Evolutionary conservation across 2,329 filamentous ascomycete species (phyloP), one percentile per base, ranked within the genome.

Genomic region (Neopestalotiopsis rosae): DNA sequence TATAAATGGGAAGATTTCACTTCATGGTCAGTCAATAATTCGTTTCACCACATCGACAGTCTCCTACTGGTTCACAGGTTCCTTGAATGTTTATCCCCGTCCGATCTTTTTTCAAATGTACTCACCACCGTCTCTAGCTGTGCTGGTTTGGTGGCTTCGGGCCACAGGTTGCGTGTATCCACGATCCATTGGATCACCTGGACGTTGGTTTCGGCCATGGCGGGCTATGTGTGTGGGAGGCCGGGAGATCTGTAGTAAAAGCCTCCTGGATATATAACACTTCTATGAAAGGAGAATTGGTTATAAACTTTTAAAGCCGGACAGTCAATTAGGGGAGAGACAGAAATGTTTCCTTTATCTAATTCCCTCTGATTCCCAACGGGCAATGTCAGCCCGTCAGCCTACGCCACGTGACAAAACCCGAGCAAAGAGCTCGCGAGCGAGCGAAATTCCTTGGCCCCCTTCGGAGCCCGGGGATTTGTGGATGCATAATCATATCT

Each of bases 161-260:
- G 84, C 86, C 88, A 91, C 65, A 90, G 81, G 3, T 77, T 72
- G 49, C 89, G 83, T 3, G 89, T 91, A 78, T 91, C 89, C 49
- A 91, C 79, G 67, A 90, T 80, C 87, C 89, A 91, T 79, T 90
- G 88, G 69, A 89, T 81, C 65, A 90, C 79, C 61, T 80, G 76
- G 1, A 81, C 79, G 34, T 75, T 72, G 57, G 68, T 70, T 62
- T 75, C 73, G 67, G 71, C 71, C 76, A 78, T 78, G 67, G 67
- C 72, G 69, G 69, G 24, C 34, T 38, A 38, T 38, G 10, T 38
- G 34, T 7, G 1, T 38, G 34, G 10, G 34, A 38, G 24, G 1
- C 24, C 24, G 24, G 24, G 24, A 28, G 24, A 28, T 3, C 24
- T 28, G 24, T 28, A 28, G 24, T 38, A 38, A 38, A 38, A 10